Evolutionary conservation across 2,329 filamentous ascomycete genomes (phyloP), one percentile per base, ranked within the genome.

Genomic region (Microascus cirrosus): DNA sequence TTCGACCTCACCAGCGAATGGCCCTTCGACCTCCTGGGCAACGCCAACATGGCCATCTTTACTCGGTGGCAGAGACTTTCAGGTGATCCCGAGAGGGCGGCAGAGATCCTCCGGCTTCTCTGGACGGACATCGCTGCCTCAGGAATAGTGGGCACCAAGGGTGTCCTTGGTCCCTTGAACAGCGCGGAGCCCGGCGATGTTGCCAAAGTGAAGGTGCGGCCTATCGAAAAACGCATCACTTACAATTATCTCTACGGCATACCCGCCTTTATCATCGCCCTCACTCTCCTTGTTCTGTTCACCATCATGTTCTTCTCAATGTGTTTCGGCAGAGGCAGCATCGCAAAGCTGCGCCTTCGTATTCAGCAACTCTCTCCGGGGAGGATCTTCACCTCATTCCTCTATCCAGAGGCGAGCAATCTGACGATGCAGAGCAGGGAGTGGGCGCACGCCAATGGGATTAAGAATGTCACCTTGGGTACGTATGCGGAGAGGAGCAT

Each of bases 91-190:
- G 58, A 58, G 0, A 63, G 61, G 0, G 67, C 70, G 1, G 65
- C 67, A 0, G 62, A 65, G 12, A 75, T 77, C 10, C 62, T 75
- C 12, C 73, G 76, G 60, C 64, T 75, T 0, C 67, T 77, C 5
- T 77, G 73, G 70, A 77, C 74, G 0, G 74, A 78, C 58, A 58
- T 74, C 7, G 62, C 62, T 1, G 62, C 63, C 5, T 65, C 63
- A 2, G 63, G 62, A 2, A 39, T 65, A 20, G 63, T 65, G 5
- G 63, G 62, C 1, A 58, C 62, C 7, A 65, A 63, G 54, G 63
- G 63, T 1, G 55, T 58, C 6, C 60, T 65, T 0, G 63, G 63
- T 1, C 35, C 62, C 11, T 52, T 59, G 28, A 65, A 65, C 25
- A 39, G 39, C 35, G 50, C 62, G 7, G 51, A 57, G 15, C 59